phyloP scores from a whole-genome alignment of 2,329 filamentous ascomycete species.

The Aspergillus sp. region DNA sequence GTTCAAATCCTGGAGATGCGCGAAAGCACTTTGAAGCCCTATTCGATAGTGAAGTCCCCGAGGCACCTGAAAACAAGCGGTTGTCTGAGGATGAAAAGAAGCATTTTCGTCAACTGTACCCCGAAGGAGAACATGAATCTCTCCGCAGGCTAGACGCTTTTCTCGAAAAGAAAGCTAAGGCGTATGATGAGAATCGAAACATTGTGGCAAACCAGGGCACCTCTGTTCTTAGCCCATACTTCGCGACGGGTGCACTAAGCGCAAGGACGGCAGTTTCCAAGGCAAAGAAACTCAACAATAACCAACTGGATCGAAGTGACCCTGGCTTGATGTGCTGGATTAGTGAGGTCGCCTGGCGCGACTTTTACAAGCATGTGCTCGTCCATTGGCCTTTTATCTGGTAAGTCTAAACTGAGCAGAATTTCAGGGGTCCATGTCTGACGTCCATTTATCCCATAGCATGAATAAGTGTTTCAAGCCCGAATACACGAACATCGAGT shows the following conservation, averaged over 20 bases:
- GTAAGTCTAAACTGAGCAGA: conserved; percentile 14
- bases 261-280: conserved; percentile 61
- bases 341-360: conserved; percentile 77
- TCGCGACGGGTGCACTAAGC: conserved; percentile 64
- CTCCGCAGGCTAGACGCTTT: conserved; percentile 61
- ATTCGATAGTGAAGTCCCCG: conserved; percentile 59
- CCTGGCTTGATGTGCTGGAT: conserved; percentile 70
- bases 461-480: conserved; percentile 79
- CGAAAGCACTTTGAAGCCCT: conserved; percentile 48
- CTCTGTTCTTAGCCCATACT: conserved; percentile 66
- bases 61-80: conserved; percentile 58
- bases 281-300: conserved; percentile 59
- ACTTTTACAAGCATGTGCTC: conserved; percentile 84
- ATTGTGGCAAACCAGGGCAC: conserved; percentile 60
- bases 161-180: conserved; percentile 56
- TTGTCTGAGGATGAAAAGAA: conserved; percentile 56
- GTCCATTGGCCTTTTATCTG: conserved; percentile 73
- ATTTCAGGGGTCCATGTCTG: not conserved
- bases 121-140: conserved; percentile 71
- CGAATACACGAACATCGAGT: conserved; percentile 75
- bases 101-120: conserved; percentile 60
- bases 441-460: conserved; percentile 25
- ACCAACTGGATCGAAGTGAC: conserved; percentile 60
- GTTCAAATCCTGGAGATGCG: conserved; percentile 49
- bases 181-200: conserved; percentile 64